A percentile compares a stretch with the other conserved stretches of the same genome.
Evolutionary conservation across 2,329 filamentous ascomycete species (phyloP).

Genomic region (Plenodomus biglobosus): DNA sequence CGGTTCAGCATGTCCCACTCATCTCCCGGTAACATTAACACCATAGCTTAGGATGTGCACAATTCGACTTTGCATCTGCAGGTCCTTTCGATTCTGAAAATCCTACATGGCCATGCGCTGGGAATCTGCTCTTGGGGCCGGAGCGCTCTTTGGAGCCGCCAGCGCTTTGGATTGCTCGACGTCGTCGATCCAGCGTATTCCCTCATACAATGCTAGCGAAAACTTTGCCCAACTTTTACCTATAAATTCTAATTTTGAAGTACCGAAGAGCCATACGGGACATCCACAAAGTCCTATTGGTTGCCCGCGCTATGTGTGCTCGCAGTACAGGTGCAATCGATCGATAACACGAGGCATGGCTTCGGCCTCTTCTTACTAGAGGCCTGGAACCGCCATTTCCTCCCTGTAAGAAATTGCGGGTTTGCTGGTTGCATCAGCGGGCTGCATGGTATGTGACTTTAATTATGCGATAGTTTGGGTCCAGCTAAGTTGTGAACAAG

Average conservation of each 20-base stretch:
- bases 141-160: conserved; percentile 19
- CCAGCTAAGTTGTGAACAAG: conserved; percentile 6
- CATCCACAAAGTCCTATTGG: conserved; percentile 45
- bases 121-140: conserved; percentile 1
- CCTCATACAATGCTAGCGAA: conserved; percentile 42
- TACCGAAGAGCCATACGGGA: conserved; percentile 42
- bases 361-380: conserved; percentile 46
- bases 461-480: no score
- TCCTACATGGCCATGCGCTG: not conserved
- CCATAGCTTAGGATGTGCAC: not conserved
- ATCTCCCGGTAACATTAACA: not conserved
- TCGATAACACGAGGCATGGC: conserved; percentile 40
- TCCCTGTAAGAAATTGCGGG: conserved; percentile 50
- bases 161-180: conserved; percentile 37
- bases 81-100: not conserved
- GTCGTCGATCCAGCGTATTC: conserved; percentile 34
- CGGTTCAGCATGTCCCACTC: not conserved
- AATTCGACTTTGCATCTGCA: not conserved
- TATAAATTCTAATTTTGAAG: conserved; percentile 44
- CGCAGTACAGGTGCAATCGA: conserved; percentile 41
- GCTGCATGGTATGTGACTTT: conserved; percentile 51
- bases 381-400: conserved; percentile 43
- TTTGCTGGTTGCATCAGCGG: conserved; percentile 54
- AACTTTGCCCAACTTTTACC: conserved; percentile 38
- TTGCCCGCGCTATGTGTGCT: conserved; percentile 45